These are phyloP conservation scores for Linaria vulgaris DNA, from an alignment of 257 asterid genomes.

Conservation along the genomic window DNA sequence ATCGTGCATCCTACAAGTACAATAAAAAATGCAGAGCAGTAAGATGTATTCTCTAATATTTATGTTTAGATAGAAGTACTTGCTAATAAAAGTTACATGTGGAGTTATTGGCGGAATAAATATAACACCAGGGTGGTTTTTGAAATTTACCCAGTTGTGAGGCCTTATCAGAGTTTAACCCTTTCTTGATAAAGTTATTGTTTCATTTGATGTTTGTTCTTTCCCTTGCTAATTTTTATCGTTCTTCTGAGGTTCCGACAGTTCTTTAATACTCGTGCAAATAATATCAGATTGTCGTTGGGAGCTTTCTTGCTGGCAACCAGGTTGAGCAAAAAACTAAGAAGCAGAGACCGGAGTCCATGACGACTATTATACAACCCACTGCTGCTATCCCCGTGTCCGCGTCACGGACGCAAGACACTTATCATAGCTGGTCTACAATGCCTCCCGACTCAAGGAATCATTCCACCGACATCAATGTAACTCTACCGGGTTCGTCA, in stretches of 20 bases:
- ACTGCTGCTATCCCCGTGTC: slow-evolving; percentile 55
- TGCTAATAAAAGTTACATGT: too few relatives aligned
- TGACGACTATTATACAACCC: slow-evolving; percentile 32
- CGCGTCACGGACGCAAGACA: slow-evolving; percentile 48
- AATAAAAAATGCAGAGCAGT: too few relatives aligned
- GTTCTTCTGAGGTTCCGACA: neutral
- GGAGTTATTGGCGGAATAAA: too few relatives aligned
- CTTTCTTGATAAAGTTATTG: too few relatives aligned
- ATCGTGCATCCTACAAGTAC: too few relatives aligned
- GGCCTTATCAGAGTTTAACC: too few relatives aligned
- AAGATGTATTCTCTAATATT: too few relatives aligned
- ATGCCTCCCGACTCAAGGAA: slow-evolving; percentile 48
- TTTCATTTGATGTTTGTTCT: too few relatives aligned
- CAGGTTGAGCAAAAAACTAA: slow-evolving; percentile 69
- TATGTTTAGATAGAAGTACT: too few relatives aligned
- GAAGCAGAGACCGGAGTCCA: slow-evolving; percentile 52
- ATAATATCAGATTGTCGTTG: slow-evolving; percentile 66
- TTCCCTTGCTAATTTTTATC: too few relatives aligned
- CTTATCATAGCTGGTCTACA: slow-evolving; percentile 65
- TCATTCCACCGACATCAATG: slow-evolving; percentile 57
- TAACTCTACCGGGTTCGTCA: slow-evolving; percentile 43
- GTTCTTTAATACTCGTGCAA: neutral
- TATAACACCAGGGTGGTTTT: too few relatives aligned
- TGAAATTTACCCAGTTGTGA: too few relatives aligned
- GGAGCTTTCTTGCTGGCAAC: slow-evolving; percentile 82